Conservation (phyloP, 2,329 filamentous ascomycete genomes). For the Penicillium fuscoglaucum region DNA sequence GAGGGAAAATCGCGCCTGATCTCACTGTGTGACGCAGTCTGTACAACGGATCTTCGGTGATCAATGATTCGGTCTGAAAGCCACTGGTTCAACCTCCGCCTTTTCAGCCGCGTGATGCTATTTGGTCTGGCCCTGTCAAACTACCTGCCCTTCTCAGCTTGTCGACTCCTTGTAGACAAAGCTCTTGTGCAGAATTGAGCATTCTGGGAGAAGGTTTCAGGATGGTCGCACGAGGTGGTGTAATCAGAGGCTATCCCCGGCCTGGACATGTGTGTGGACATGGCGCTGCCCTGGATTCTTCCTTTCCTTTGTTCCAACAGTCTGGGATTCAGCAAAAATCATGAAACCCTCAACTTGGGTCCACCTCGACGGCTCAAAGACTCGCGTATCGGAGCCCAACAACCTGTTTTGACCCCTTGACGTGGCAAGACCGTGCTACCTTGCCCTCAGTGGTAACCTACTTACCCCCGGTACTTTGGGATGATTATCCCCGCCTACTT, state of each 20-base stretch:
- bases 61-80: constrained; percentile 14
- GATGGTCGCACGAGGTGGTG: constrained; percentile 12
- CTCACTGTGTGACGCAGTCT: constrained; percentile 26
- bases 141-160: constrained; percentile 9
- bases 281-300: constrained; percentile 1
- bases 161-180: neutral
- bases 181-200: neutral
- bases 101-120: constrained; percentile 16
- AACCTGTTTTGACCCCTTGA: neutral
- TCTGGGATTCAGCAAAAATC: neutral
- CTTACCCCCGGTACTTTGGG: constrained; percentile 4
- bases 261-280: neutral
- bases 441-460: neutral
- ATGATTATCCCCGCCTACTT: neutral
- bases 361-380: neutral
- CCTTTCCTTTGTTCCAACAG: neutral
- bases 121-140: neutral
- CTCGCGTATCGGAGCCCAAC: neutral
- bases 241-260: constrained; percentile 7
- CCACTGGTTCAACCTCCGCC: constrained; percentile 3
- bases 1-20: constrained; percentile 15
- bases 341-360: neutral
- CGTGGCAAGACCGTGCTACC: constrained; percentile 1
- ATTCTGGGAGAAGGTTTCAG: constrained; percentile 3
- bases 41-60: constrained; percentile 19